Conservation (phyloP, 2,329 filamentous ascomycete species). For the Tolypocladium amazonense region DNA sequence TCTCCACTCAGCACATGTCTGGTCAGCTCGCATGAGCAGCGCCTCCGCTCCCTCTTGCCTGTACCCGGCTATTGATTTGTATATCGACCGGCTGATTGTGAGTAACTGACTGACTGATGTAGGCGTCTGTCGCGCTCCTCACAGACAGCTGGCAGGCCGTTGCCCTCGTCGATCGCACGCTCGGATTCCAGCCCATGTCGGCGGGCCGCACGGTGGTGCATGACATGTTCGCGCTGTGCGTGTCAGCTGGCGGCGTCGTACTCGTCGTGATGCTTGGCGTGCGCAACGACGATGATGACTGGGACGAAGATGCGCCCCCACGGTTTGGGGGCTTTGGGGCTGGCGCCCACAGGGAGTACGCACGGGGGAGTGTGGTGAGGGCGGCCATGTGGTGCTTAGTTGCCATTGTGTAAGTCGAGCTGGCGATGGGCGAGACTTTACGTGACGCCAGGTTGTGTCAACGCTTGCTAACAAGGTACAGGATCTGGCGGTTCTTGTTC, state of each 20-base stretch:
- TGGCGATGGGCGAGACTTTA: too few species aligned
- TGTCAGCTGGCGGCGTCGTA: slow-evolving; percentile 22
- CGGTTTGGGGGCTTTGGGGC: not conserved
- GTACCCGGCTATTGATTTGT: not conserved
- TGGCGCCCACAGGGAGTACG: not conserved
- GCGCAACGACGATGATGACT: not conserved
- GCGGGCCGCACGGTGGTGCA: slow-evolving; percentile 18
- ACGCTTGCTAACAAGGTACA: not conserved
- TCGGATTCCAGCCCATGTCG: slow-evolving; percentile 14
- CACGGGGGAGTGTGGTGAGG: not conserved
- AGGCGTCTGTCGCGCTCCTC: slow-evolving; percentile 18
- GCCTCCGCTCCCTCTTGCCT: too few species aligned
- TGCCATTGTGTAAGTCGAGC: not conserved
- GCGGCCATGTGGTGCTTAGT: not conserved
- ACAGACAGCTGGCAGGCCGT: slow-evolving; percentile 26
- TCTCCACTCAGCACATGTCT: not conserved
- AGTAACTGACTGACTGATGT: not conserved
- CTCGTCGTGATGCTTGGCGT: slow-evolving; percentile 18
- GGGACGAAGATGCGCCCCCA: not conserved
- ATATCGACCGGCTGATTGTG: not conserved
- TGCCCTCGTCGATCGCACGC: slow-evolving; percentile 14
- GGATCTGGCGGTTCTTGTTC: not conserved
- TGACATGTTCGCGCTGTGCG: slow-evolving; percentile 21
- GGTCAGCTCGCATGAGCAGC: too few species aligned
- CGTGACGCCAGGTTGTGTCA: not conserved